Base-by-base conservation (phyloP, 169 alveolate species). In the Plasmodium coatneyi region DNA sequence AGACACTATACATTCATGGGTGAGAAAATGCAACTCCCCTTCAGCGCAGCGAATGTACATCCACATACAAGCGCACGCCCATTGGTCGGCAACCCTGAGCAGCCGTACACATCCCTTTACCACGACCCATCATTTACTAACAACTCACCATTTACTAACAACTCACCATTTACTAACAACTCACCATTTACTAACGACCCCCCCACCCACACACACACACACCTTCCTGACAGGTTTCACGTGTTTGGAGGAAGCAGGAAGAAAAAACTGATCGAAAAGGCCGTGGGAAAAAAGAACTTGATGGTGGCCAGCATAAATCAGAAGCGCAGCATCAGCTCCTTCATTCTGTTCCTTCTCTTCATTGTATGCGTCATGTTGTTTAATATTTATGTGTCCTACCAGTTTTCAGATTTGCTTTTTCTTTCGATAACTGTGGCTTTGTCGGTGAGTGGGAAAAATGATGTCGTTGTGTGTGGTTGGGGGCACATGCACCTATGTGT, bases 1-100 rank as follows among this genome's bases (percentile, higher is more conserved):
- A 87, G 93, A 87, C 46, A 87, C 70, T 87, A 46, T 87, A 87
- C 89, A 87, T 87, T 34, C 93, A 87, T 66, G 93, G 93, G 93
- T 87, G 71, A 87, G 30, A 7, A 78, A 41, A 78, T 49, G 22
- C 60, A 0, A 14, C 22, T 14, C 60, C 60, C 60, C 60, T 49
- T 49, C 25, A 49, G 60, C 60, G 60, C 60, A 49, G 19, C 22
- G 60, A 49, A 14, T 49, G 60, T 49, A 7, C 22, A 14, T 49
- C 60, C 60, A 49, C 60, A 49, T 49, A 49, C 60, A 16, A 49
- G 22, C 7, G 60, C 22, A 12, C 60, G 22, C 22, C 60, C 60
- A 3, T 14, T 49, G 54, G 54, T 43, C 54, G 54, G 54, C n/a
- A 10, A 34, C 39, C 54, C 54, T 1, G 1, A 34, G 54, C n/a